Evolutionary conservation across 2,329 filamentous ascomycete genomes (phyloP).

Genomic region (Pestalotiopsis sp.): DNA sequence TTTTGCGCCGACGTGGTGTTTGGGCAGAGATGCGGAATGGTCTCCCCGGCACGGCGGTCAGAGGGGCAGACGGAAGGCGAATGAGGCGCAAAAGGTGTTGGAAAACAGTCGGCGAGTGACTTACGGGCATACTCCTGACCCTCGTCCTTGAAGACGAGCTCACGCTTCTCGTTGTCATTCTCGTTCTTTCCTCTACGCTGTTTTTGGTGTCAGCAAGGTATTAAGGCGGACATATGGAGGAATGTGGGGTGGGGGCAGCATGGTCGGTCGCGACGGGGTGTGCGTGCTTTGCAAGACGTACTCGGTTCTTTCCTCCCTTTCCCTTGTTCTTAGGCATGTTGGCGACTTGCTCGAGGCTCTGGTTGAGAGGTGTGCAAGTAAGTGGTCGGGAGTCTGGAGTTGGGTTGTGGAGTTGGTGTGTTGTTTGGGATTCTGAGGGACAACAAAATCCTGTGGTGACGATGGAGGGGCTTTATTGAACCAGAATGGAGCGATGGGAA

Average conservation of each 20-base stretch:
- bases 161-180: constrained; percentile 98
- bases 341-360: constrained; percentile 25
- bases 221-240: not conserved
- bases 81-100: not conserved
- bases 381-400: not conserved
- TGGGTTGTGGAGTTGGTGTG: constrained; percentile 5
- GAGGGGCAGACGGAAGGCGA: not conserved
- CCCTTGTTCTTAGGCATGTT: constrained; percentile 99
- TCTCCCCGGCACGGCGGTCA: not conserved
- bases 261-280: not conserved
- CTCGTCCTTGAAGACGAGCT: constrained; percentile 98
- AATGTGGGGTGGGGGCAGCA: not conserved
- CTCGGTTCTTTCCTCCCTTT: constrained; percentile 53
- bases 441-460: constrained; percentile 11
- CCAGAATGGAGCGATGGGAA: not conserved
- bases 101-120: not conserved
- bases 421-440: constrained; percentile 7
- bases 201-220: constrained; percentile 62
- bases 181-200: constrained; percentile 95
- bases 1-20: not conserved
- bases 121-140: constrained; percentile 68
- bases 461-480: constrained; percentile 2
- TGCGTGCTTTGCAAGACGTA: constrained; percentile 15
- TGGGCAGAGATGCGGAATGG: not conserved
- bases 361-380: constrained; percentile 8